Percentiles rank a stretch among this genome's conserved stretches.
Evolutionary conservation across 371 early-diverging fungal genomes (phyloP).

Genomic region (Nosema muscidifuracis): DNA sequence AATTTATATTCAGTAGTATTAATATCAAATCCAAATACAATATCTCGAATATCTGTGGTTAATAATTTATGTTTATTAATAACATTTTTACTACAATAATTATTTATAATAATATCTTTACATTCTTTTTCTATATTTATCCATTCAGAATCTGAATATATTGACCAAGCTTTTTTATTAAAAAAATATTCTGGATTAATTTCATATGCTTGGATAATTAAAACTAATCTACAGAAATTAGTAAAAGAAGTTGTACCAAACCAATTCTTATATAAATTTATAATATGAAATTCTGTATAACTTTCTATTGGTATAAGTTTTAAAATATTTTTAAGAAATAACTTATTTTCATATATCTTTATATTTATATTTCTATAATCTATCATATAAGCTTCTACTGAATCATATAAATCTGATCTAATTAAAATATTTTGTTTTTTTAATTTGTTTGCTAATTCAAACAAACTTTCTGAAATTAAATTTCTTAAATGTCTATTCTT

Average conservation of each 20-base stretch:
- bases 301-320: constrained; percentile 67
- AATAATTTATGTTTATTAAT: constrained; percentile 89
- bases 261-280: constrained; percentile 81
- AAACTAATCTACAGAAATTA: constrained; percentile 85
- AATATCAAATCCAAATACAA: constrained; percentile 68
- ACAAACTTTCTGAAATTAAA: constrained; percentile 92
- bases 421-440: constrained; percentile 87
- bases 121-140: constrained; percentile 82
- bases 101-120: constrained; percentile 89
- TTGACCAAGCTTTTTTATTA: too few species aligned
- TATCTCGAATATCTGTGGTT: constrained; percentile 89
- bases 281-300: constrained; percentile 48
- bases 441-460: constrained; percentile 93
- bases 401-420: constrained; percentile 95
- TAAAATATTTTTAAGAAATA: constrained; percentile 92
- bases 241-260: constrained; percentile 84
- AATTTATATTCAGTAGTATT: not conserved
- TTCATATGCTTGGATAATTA: constrained; percentile 86
- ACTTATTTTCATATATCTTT: constrained; percentile 83
- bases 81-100: constrained; percentile 94
- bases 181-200: constrained; percentile 86
- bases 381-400: constrained; percentile 78
- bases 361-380: constrained; percentile 82
- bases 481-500: constrained; percentile 96
- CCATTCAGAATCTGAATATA: constrained; percentile 89